Percentiles rank a stretch among this genome's conserved stretches.
phyloP scores from a whole-genome alignment of 2,329 filamentous ascomycete species.

The Bipolaris gigantea region DNA sequence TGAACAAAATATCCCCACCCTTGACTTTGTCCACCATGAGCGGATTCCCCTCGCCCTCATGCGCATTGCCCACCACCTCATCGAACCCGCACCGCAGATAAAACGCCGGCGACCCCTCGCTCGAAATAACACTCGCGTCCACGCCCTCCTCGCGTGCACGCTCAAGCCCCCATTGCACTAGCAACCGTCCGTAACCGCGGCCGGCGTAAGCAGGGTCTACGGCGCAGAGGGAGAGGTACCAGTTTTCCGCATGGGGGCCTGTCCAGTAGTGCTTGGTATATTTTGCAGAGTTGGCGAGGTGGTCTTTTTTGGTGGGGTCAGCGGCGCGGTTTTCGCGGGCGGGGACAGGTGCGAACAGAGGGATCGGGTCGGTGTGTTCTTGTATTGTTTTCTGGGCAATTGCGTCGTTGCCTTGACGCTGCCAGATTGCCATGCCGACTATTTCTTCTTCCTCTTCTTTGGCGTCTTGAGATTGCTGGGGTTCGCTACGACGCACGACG shows the following conservation, averaged over 20 bases:
- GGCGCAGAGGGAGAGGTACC: conserved; percentile 22
- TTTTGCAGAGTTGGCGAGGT: conserved; percentile 5
- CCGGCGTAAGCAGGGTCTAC: conserved; percentile 48
- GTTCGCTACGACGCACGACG: not conserved
- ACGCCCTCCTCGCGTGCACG: conserved; percentile 43
- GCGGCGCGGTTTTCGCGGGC: conserved; percentile 21
- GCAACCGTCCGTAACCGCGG: conserved; percentile 40
- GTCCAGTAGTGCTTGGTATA: conserved; percentile 24
- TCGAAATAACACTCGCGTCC: conserved; percentile 46
- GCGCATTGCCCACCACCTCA: conserved; percentile 35
- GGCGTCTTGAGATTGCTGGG: conserved; percentile 1
- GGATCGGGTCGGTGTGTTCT: conserved; percentile 9
- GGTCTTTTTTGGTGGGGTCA: conserved; percentile 14
- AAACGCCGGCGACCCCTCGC: conserved; percentile 47
- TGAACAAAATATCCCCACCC: conserved; percentile 43
- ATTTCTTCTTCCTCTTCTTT: conserved; percentile 22
- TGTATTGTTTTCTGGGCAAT: conserved; percentile 12
- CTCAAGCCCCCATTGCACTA: conserved; percentile 50
- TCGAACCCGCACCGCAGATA: conserved; percentile 45
- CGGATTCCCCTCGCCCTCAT: conserved; percentile 40
- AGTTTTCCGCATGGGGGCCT: not conserved
- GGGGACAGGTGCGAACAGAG: not conserved
- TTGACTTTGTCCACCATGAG: conserved; percentile 23
- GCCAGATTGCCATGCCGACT: conserved; percentile 27
- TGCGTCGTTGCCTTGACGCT: conserved; percentile 23